phyloP scores from a whole-genome alignment of 129 eudicot species.

The Flaveria ramosissima region DNA sequence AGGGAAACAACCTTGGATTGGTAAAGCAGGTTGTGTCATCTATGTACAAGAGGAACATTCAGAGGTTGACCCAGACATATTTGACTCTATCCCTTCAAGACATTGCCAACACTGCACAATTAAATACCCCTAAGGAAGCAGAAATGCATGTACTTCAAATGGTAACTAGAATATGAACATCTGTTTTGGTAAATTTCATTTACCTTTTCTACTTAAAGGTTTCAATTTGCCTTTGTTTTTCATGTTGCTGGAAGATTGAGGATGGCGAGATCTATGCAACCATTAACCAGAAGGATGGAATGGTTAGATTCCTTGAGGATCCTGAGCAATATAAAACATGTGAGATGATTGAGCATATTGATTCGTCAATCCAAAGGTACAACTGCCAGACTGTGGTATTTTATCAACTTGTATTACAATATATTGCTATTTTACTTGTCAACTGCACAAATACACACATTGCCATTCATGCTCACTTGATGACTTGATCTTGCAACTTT shows the following conservation, averaged over 20 bases:
- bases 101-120: slow-evolving; percentile 82
- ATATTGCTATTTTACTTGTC: slow-evolving; percentile 11
- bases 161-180: slow-evolving; percentile 46
- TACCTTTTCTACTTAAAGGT: not conserved
- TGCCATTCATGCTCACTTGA: not conserved
- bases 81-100: slow-evolving; percentile 89
- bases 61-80: slow-evolving; percentile 92
- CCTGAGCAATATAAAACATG: slow-evolving; percentile 93
- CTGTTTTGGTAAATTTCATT: not conserved
- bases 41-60: slow-evolving; percentile 85
- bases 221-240: not conserved
- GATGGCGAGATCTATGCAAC: slow-evolving; percentile 90
- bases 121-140: slow-evolving; percentile 77
- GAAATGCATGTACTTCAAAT: slow-evolving; percentile 98
- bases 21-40: slow-evolving; percentile 87
- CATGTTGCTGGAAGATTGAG: slow-evolving; percentile 56
- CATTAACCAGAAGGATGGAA: slow-evolving; percentile 98
- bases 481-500: not conserved
- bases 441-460: not conserved
- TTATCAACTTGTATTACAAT: not conserved
- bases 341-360: slow-evolving; percentile 87
- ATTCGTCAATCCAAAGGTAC: slow-evolving; percentile 79
- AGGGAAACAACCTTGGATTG: slow-evolving; percentile 91
- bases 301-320: slow-evolving; percentile 98
- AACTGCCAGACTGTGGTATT: slow-evolving; percentile 10